Conservation (phyloP, 768 basidiomycete genomes). For the Collybiopsis confluens region DNA sequence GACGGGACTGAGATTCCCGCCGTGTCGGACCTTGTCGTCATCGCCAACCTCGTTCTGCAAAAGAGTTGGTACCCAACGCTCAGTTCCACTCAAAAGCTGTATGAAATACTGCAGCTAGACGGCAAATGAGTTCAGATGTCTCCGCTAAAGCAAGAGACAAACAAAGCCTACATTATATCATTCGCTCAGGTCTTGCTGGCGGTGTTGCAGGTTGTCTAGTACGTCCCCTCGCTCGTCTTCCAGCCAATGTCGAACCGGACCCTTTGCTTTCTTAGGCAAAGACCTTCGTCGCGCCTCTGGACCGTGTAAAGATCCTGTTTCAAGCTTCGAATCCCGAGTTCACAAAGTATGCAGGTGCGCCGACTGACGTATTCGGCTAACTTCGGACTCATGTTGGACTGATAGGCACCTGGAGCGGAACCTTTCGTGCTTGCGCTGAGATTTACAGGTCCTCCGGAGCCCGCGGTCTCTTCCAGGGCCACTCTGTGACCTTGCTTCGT, state of each 20-base stretch:
- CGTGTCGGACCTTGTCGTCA: not conserved
- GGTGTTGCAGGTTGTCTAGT: constrained; percentile 94
- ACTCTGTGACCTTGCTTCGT: constrained; percentile 89
- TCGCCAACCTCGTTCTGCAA: not conserved
- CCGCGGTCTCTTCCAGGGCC: constrained; percentile 89
- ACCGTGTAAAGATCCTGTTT: constrained; percentile 97
- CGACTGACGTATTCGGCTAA: not conserved
- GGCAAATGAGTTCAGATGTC: constrained; percentile 62
- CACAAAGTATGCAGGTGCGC: constrained; percentile 83
- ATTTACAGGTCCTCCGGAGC: constrained; percentile 70
- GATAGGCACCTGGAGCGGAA: constrained; percentile 83
- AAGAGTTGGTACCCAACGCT: too few species aligned
- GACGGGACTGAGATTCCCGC: not conserved
- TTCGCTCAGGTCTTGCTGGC: constrained; percentile 87
- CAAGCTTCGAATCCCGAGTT: constrained; percentile 97
- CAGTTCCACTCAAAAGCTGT: constrained; percentile 13
- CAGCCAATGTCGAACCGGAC: too few species aligned
- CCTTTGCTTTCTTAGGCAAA: too few species aligned
- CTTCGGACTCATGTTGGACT: not conserved
- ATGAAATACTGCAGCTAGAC: not conserved
- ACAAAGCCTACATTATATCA: constrained; percentile 53
- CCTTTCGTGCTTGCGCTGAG: constrained; percentile 66
- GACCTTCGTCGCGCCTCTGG: constrained; percentile 91
- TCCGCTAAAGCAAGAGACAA: constrained; percentile 41
- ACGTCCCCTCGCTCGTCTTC: too few species aligned